Percentiles rank a stretch among this genome's conserved stretches.
These are phyloP conservation scores for Ceratocystiopsis sp. DNA, from an alignment of 2,329 filamentous ascomycete genomes.

Conservation along the genomic window DNA sequence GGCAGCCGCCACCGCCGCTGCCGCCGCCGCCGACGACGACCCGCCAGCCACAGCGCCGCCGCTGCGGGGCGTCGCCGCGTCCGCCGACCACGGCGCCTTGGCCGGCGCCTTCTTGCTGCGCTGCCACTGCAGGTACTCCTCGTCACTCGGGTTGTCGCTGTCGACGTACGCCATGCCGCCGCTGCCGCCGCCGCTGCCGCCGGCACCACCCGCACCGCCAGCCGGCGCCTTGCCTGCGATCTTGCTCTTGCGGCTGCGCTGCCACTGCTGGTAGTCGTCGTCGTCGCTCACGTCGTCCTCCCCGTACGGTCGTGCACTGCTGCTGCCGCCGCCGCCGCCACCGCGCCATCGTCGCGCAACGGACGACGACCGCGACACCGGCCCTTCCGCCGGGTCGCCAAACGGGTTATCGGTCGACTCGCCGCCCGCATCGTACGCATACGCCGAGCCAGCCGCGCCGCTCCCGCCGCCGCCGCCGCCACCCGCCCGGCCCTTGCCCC, in stretches of 20 bases:
- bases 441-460: neutral
- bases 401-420: conserved; percentile 5
- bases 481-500: too few relatives aligned
- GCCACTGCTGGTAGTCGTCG: too few relatives aligned
- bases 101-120: conserved; percentile 1
- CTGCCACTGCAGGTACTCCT: conserved; percentile 5
- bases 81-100: neutral
- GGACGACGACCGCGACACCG: conserved; percentile 7
- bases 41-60: too few relatives aligned
- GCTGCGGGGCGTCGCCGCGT: too few relatives aligned
- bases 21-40: too few relatives aligned
- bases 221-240: too few relatives aligned
- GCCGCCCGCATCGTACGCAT: neutral
- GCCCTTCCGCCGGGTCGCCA: conserved; percentile 2
- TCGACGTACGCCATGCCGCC: neutral
- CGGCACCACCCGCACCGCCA: neutral
- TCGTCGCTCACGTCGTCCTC: too few relatives aligned
- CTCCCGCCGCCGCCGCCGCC: neutral
- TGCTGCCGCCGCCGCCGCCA: neutral
- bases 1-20: too few relatives aligned
- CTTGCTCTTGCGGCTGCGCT: too few relatives aligned
- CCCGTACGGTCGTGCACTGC: neutral
- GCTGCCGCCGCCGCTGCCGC: neutral
- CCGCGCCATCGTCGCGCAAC: neutral
- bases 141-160: conserved; percentile 5